Base-by-base conservation (phyloP, 139 green algal genomes). In the Chlamydomonas asymmetrica region DNA sequence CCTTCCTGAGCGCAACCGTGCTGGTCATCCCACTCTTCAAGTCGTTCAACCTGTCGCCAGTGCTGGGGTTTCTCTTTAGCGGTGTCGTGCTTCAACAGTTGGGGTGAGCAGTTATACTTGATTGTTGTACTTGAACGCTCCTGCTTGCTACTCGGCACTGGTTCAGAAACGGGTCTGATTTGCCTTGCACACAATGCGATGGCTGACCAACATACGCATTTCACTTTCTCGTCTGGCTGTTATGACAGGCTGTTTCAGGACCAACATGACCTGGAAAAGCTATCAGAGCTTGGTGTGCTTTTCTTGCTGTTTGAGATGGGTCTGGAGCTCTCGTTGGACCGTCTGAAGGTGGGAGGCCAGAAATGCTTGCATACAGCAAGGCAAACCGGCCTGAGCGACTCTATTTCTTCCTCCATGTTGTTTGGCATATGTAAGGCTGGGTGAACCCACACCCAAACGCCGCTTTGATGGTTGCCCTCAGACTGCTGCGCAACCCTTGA, bases 271-370 rank as follows among this genome's bases (percentile, higher is more conserved):
- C 85, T 98, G 22, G 89, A 97, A 80, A 89, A 89, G 38, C 89
- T 99, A 23, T 91, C 80, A 1, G 94, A 99, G 86, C 87, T 99
- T 40, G 95, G 95, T 18, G 95, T 99, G 62, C 84, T 98, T 49
- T 98, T 99, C 77, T 74, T 99, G 81, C 85, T 99, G 38, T 99
- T 98, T 82, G 95, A 98, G 74, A 98, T 98, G 93, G 95, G 95
- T 0, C 80, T 99, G 65, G 95, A 99, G 87, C 88, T 99, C 41
- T 93, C 86, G 2, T 59, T 97, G 27, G 92, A 96, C 70, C 88
- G 94, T 0, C 85, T 99, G 27, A 93, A 94, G 87, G 88, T 91
- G 35, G 7, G 57, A 8, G 29, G 56, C n/a, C n/a, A n/a, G n/a
- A n/a, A n/a, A n/a, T n/a, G n/a, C n/a, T n/a, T n/a, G n/a, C n/a